Conservation (phyloP, 257 asterid species). For the Solanum pimpinellifolium region DNA sequence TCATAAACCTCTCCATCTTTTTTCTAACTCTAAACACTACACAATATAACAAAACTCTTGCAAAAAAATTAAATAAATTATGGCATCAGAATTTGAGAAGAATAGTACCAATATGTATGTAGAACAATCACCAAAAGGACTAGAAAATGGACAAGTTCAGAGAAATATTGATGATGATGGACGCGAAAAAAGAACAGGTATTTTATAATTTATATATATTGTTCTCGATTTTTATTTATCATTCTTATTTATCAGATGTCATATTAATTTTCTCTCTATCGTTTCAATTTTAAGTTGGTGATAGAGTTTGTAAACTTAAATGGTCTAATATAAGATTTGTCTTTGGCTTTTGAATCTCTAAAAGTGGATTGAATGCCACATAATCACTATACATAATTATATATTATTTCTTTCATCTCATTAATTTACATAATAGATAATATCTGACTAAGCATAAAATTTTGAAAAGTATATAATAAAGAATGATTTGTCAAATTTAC, state of each 20-base stretch:
- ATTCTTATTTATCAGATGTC: neutral
- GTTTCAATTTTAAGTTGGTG: neutral
- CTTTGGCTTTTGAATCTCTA: neutral
- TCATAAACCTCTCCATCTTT: neutral
- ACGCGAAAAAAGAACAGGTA: constrained; percentile 4
- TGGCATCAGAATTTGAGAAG: neutral
- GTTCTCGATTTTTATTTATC: neutral
- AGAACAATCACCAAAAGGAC: neutral
- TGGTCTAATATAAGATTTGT: neutral
- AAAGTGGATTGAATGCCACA: neutral
- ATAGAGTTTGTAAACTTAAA: neutral
- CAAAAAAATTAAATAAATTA: neutral
- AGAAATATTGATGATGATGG: constrained; percentile 5
- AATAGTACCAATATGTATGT: neutral
- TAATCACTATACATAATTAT: neutral
- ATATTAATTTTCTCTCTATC: neutral
- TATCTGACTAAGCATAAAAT: neutral
- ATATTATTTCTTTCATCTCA: neutral
- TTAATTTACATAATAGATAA: neutral
- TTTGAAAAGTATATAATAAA: neutral
- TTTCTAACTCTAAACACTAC: neutral
- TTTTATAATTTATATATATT: neutral
- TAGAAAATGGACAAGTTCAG: neutral
- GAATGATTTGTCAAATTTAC: neutral
- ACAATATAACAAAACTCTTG: neutral